phyloP scores from a whole-genome alignment of 495 filamentous ascomycete species.

The Cercophora scortea region DNA sequence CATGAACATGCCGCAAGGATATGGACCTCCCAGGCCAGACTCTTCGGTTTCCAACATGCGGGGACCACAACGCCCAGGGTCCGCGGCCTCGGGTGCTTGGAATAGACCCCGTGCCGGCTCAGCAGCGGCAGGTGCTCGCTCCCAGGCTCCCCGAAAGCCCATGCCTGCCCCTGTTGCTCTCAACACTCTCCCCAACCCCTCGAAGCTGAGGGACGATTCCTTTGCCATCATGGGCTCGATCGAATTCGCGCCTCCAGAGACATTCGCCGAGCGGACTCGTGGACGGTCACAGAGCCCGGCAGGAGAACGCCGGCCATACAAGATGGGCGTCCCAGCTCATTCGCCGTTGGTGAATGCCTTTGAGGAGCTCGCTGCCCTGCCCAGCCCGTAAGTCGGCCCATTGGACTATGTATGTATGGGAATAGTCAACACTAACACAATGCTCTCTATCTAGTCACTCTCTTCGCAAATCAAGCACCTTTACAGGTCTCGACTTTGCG shows the following conservation, averaged over 20 bases:
- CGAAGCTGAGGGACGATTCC: constrained; percentile 76
- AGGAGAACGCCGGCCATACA: constrained; percentile 68
- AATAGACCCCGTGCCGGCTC: constrained; percentile 38
- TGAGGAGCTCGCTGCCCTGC: constrained; percentile 77
- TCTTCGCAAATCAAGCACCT: constrained; percentile 83
- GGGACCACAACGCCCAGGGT: constrained; percentile 24
- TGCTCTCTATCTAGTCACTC: constrained; percentile 56
- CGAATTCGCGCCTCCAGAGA: constrained; percentile 80
- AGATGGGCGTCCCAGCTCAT: constrained; percentile 59
- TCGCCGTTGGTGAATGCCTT: constrained; percentile 74
- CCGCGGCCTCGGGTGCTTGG: constrained; percentile 34
- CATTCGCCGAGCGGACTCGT: constrained; percentile 56
- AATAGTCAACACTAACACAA: constrained; percentile 3
- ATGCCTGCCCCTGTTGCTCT: constrained; percentile 70
- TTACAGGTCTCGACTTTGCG: constrained; percentile 90
- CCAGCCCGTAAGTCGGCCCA: constrained; percentile 74
- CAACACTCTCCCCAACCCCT: constrained; percentile 72
- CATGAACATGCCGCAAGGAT: constrained; percentile 12
- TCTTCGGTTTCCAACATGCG: constrained; percentile 2
- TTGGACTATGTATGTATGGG: not conserved
- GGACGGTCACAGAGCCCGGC: constrained; percentile 76
- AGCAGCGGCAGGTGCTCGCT: constrained; percentile 26
- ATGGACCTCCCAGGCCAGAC: constrained; percentile 22
- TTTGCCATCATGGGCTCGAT: constrained; percentile 58
- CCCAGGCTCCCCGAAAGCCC: constrained; percentile 40